phyloP scores from a whole-genome alignment of 495 filamentous ascomycete genomes.

The Penicillium canariense region DNA sequence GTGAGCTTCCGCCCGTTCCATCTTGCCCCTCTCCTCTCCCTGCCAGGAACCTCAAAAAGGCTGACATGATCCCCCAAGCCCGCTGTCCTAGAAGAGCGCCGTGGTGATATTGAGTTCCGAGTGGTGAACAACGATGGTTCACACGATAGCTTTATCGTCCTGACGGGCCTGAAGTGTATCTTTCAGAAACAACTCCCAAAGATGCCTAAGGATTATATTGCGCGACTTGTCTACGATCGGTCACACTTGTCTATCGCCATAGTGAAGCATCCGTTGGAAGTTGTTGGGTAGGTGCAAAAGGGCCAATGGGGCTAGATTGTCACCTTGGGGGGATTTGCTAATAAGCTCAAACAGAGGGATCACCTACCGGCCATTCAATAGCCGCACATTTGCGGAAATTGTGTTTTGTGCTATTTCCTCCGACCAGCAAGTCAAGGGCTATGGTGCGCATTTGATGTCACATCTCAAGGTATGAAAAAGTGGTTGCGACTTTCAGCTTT shows the following conservation, averaged over 20 bases:
- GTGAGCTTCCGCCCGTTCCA: conserved; percentile 36
- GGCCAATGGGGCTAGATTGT: no score
- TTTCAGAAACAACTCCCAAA: conserved; percentile 98
- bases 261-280: conserved; percentile 91
- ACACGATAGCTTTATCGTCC: conserved; percentile 85
- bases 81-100: conserved; percentile 89
- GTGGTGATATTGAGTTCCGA: conserved; percentile 94
- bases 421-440: conserved; percentile 98
- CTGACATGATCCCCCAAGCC: conserved; percentile 48
- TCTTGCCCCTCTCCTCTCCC: not conserved
- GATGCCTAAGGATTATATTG: conserved; percentile 99
- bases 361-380: conserved; percentile 93
- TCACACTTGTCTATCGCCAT: conserved; percentile 96
- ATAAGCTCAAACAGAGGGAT: conserved; percentile 64
- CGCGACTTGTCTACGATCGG: conserved; percentile 92
- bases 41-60: not conserved
- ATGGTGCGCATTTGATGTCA: conserved; percentile 96
- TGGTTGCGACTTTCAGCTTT: not conserved
- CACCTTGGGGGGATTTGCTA: conserved; percentile 1
- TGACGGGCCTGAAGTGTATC: conserved; percentile 95
- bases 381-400: conserved; percentile 92
- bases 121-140: conserved; percentile 96
- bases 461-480: conserved; percentile 68
- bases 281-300: conserved; percentile 69
- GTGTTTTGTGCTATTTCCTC: conserved; percentile 98